Evolutionary conservation across 2,329 filamentous ascomycete species (phyloP).

Genomic region (Phialemonium atrogriseum): DNA sequence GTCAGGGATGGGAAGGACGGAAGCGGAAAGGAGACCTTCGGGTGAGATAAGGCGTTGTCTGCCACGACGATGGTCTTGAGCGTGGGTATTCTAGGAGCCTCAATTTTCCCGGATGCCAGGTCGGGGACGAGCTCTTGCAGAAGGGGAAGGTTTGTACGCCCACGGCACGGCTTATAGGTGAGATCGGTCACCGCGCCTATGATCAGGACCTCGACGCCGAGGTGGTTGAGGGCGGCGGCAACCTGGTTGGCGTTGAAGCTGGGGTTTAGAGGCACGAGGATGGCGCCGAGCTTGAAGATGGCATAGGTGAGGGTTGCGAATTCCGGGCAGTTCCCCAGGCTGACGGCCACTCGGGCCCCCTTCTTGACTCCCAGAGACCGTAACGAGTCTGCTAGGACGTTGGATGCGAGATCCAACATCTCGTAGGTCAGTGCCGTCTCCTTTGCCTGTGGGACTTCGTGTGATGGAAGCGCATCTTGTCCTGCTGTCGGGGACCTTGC

Average conservation of each 20-base stretch:
- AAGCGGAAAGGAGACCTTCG: slow-evolving; percentile 32
- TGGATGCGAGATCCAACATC: slow-evolving; percentile 66
- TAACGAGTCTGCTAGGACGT: slow-evolving; percentile 65
- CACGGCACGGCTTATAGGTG: slow-evolving; percentile 51
- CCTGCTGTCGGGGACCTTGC: slow-evolving; percentile 32
- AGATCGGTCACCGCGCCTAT: slow-evolving; percentile 85
- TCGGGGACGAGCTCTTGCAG: slow-evolving; percentile 37
- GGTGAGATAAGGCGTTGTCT: slow-evolving; percentile 58
- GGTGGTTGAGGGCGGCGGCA: slow-evolving; percentile 65
- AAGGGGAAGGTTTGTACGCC: slow-evolving; percentile 43
- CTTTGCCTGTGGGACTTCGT: slow-evolving; percentile 45
- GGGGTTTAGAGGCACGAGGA: slow-evolving; percentile 89
- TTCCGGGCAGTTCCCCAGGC: slow-evolving; percentile 76
- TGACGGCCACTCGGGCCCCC: slow-evolving; percentile 78
- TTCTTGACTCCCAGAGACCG: slow-evolving; percentile 64
- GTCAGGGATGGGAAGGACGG: slow-evolving; percentile 33
- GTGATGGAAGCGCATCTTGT: slow-evolving; percentile 18
- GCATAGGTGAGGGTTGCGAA: slow-evolving; percentile 83
- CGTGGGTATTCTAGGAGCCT: slow-evolving; percentile 51
- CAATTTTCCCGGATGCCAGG: slow-evolving; percentile 21
- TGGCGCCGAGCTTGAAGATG: slow-evolving; percentile 86
- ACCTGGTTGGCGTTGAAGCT: slow-evolving; percentile 78
- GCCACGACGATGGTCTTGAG: slow-evolving; percentile 66
- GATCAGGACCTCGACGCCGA: slow-evolving; percentile 65
- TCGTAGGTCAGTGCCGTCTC: slow-evolving; percentile 68